A percentile compares a stretch with the other conserved stretches of the same genome.
These are phyloP conservation scores for Acanthamoeba healyi DNA, from an alignment of 208 protist genomes.

Conservation along the genomic window DNA sequence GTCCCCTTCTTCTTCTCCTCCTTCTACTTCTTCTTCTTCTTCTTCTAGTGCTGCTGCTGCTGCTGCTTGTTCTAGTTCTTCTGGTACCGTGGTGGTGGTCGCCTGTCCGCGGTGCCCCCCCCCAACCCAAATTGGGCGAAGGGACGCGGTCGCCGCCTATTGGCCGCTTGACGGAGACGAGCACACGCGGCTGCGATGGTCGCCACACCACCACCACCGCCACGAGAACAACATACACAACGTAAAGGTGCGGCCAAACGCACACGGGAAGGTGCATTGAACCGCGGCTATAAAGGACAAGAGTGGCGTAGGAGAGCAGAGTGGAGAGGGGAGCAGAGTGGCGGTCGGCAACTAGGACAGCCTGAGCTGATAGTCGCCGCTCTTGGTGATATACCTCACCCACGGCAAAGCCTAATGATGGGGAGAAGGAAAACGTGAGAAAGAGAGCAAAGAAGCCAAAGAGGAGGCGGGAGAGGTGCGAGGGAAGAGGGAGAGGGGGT, in stretches of 20 bases:
- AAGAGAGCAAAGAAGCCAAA: background rate
- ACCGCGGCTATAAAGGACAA: no score
- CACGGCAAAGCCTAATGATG: slow-evolving; percentile 96
- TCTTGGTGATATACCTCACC: slow-evolving; percentile 99
- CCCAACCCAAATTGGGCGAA: no score
- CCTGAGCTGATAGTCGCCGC: slow-evolving; percentile 97
- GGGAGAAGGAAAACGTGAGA: background rate
- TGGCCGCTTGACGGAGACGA: no score
- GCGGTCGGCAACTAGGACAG: background rate
- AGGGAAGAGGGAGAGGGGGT: background rate
- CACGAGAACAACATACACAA: no score
- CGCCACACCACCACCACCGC: no score
- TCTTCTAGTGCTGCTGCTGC: background rate
- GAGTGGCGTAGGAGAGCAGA: background rate
- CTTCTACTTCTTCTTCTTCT: background rate
- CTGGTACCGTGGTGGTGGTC: no score
- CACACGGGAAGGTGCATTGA: no score
- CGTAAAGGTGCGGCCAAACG: no score
- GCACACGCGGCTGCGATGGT: no score
- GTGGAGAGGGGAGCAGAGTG: background rate
- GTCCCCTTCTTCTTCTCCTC: background rate
- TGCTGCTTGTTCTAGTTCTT: background rate
- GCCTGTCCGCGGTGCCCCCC: no score
- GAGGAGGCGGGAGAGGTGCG: background rate
- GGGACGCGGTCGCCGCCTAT: no score